Conservation (phyloP, 1,284 basidiomycete species). For the Fomitopsis schrenkii region DNA sequence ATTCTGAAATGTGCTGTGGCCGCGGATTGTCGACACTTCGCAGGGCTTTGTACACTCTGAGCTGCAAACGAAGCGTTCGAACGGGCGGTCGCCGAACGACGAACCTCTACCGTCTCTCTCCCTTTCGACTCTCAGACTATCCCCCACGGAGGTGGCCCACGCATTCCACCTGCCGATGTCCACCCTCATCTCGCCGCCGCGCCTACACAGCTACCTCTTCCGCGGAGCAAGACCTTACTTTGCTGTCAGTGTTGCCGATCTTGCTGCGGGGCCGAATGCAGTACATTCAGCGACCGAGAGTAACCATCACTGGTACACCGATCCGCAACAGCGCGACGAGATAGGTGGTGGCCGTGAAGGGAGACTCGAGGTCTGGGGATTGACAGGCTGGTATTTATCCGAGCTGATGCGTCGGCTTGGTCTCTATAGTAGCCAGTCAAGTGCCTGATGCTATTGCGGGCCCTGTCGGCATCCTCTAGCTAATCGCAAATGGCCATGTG, state of each 20-base stretch:
- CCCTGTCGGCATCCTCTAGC: neutral
- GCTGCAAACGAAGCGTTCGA: neutral
- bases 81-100: slow-evolving; percentile 19
- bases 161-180: slow-evolving; percentile 68
- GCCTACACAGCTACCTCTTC: slow-evolving; percentile 51
- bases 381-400: slow-evolving; percentile 78
- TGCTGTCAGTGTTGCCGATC: slow-evolving; percentile 65
- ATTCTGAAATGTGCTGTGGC: neutral
- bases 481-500: neutral
- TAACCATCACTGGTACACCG: slow-evolving; percentile 17
- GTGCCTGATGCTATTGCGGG: neutral
- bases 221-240: slow-evolving; percentile 54
- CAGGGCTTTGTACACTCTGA: slow-evolving; percentile 55
- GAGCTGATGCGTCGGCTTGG: slow-evolving; percentile 50
- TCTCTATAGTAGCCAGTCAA: slow-evolving; percentile 31
- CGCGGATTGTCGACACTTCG: neutral
- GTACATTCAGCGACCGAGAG: slow-evolving; percentile 12
- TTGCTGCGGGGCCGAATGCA: slow-evolving; percentile 31
- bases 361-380: slow-evolving; percentile 70
- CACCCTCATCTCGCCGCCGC: slow-evolving; percentile 40
- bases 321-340: slow-evolving; percentile 33
- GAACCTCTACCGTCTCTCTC: slow-evolving; percentile 58
- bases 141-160: slow-evolving; percentile 61
- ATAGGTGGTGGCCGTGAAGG: slow-evolving; percentile 39
- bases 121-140: slow-evolving; percentile 47